Percentiles rank a stretch among this genome's conserved stretches.
phyloP scores from a whole-genome alignment of 2,329 filamentous ascomycete species.

The Botrytis galanthina region DNA sequence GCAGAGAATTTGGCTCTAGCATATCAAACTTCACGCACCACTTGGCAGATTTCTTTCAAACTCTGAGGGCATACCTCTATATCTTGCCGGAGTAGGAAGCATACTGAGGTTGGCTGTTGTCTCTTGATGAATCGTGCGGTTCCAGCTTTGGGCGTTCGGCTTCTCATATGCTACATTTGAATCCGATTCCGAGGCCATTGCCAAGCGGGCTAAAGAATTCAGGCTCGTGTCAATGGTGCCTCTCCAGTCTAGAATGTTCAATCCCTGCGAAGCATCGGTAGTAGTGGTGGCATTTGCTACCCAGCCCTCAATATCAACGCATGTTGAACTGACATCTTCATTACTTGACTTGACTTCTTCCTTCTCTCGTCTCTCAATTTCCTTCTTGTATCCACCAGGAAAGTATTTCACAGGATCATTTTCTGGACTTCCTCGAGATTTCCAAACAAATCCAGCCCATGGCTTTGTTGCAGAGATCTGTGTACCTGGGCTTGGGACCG shows the following conservation, averaged over 20 bases:
- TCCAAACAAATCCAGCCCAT: constrained; percentile 25
- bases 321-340: background rate
- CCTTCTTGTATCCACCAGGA: constrained; percentile 3
- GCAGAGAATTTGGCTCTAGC: background rate
- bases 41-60: background rate
- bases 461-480: background rate
- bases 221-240: background rate
- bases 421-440: constrained; percentile 18
- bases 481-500: background rate
- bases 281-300: constrained; percentile 5
- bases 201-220: constrained; percentile 5
- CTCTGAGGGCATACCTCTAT: too few species aligned
- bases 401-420: constrained; percentile 24
- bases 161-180: background rate
- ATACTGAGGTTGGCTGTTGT: background rate
- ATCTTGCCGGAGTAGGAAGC: background rate
- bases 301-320: constrained; percentile 14
- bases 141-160: background rate
- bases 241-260: background rate
- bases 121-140: background rate
- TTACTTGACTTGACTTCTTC: background rate
- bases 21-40: background rate
- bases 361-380: constrained; percentile 5
- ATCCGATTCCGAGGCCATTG: background rate
- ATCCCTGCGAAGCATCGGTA: background rate